Conservation (phyloP, 352 stramenopile genomes). For the Phytophthora pisi region DNA sequence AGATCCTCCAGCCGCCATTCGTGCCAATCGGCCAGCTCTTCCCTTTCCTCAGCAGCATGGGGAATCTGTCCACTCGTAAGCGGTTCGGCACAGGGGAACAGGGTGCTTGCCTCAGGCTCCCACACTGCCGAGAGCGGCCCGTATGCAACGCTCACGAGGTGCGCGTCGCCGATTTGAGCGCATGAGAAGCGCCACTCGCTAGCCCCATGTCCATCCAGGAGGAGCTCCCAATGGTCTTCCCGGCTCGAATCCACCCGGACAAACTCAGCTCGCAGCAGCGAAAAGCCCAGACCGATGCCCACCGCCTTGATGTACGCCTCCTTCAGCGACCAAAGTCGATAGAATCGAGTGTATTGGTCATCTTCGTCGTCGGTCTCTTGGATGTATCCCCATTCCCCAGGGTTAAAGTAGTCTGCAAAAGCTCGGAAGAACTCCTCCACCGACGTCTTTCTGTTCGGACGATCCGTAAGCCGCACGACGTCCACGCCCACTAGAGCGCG, state of each 20-base stretch:
- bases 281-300: constrained; percentile 70
- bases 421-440: constrained; percentile 59
- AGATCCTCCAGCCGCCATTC: constrained; percentile 30
- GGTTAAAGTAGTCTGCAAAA: constrained; percentile 65
- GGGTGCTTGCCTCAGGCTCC: constrained; percentile 48
- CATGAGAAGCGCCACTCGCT: constrained; percentile 54
- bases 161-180: constrained; percentile 33
- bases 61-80: background rate
- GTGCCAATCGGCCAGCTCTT: constrained; percentile 16
- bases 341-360: constrained; percentile 53
- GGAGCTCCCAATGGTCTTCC: constrained; percentile 40
- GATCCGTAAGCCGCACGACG: constrained; percentile 48
- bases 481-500: constrained; percentile 67
- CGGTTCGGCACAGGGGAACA: constrained; percentile 31
- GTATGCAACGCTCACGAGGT: constrained; percentile 56
- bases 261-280: constrained; percentile 65
- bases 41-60: background rate
- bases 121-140: constrained; percentile 53
- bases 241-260: background rate
- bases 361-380: constrained; percentile 24
- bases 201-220: constrained; percentile 45
- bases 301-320: constrained; percentile 81
- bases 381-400: constrained; percentile 68
- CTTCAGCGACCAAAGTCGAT: constrained; percentile 79
- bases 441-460: too few relatives aligned